These are phyloP conservation scores for Fusarium continuum DNA, from an alignment of 2,329 filamentous ascomycete genomes.

Conservation along the genomic window DNA sequence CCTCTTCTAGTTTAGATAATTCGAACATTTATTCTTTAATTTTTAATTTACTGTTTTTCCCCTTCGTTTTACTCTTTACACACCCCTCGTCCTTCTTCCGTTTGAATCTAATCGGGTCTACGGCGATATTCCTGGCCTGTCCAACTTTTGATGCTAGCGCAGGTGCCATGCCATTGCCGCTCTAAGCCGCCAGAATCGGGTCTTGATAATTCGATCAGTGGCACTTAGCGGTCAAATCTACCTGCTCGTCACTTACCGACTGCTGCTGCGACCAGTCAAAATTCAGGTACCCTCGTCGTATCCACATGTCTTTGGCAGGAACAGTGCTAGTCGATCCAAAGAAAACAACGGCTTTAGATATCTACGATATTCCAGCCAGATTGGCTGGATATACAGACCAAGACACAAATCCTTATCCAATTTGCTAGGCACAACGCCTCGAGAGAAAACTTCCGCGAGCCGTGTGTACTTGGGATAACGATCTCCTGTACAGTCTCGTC, in stretches of 20 bases:
- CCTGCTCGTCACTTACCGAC: conserved; percentile 34
- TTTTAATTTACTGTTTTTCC: too few relatives aligned
- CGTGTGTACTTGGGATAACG: conserved; percentile 8
- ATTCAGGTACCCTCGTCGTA: conserved; percentile 37
- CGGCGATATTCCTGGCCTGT: conserved; percentile 33
- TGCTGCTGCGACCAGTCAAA: conserved; percentile 21
- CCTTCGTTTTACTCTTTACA: conserved; percentile 27
- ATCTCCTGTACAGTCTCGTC: conserved; percentile 20
- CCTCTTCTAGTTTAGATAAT: conserved; percentile 26
- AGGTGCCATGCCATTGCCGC: conserved; percentile 44
- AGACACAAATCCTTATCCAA: conserved; percentile 8
- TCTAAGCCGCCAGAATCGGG: conserved; percentile 43
- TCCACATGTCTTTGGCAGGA: conserved; percentile 27
- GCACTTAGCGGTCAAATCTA: conserved; percentile 36
- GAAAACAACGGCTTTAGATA: conserved; percentile 6
- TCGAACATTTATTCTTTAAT: conserved; percentile 28
- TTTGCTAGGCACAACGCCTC: conserved; percentile 19
- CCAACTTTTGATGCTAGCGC: conserved; percentile 36
- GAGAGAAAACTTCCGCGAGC: conserved; percentile 17
- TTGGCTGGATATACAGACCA: neutral
- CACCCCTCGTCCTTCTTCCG: conserved; percentile 16
- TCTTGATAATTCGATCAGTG: conserved; percentile 22
- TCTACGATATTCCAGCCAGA: neutral
- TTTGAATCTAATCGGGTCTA: conserved; percentile 41
- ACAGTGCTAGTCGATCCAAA: neutral